These are phyloP conservation scores for Fusarium illudens DNA, from an alignment of 2,329 filamentous ascomycete genomes.

Conservation along the genomic window DNA sequence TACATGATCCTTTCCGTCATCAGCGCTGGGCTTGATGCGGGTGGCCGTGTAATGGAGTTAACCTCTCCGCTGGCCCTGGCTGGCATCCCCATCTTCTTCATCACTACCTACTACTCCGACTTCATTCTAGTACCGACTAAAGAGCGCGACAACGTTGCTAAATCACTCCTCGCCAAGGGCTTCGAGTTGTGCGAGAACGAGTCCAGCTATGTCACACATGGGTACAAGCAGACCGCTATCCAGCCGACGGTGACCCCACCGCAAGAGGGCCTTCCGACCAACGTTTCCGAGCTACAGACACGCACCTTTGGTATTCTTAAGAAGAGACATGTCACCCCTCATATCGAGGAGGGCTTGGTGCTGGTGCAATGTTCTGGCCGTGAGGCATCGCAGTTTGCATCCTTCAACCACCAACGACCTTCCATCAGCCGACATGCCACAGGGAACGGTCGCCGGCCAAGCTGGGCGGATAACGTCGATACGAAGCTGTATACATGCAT, in stretches of 20 bases:
- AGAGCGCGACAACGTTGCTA: conserved; percentile 76
- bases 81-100: conserved; percentile 97
- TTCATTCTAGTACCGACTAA: conserved; percentile 90
- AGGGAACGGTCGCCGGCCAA: conserved; percentile 47
- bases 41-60: conserved; percentile 88
- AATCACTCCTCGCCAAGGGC: conserved; percentile 78
- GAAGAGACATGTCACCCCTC: conserved; percentile 76
- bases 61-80: conserved; percentile 91
- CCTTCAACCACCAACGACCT: conserved; percentile 49
- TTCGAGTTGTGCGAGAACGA: conserved; percentile 83
- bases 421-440: conserved; percentile 50
- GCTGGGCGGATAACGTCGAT: conserved; percentile 69
- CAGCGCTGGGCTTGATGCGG: conserved; percentile 88
- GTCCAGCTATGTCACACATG: conserved; percentile 68
- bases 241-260: conserved; percentile 60
- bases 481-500: conserved; percentile 70
- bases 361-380: conserved; percentile 84
- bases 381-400: conserved; percentile 54
- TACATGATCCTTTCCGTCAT: conserved; percentile 92
- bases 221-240: conserved; percentile 41
- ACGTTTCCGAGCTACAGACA: conserved; percentile 79
- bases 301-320: conserved; percentile 87
- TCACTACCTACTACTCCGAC: conserved; percentile 97
- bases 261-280: conserved; percentile 79
- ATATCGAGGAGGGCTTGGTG: conserved; percentile 72